Evolutionary conservation across 306 rosid genomes (phyloP).

Genomic region (Hippophae tibetana): DNA sequence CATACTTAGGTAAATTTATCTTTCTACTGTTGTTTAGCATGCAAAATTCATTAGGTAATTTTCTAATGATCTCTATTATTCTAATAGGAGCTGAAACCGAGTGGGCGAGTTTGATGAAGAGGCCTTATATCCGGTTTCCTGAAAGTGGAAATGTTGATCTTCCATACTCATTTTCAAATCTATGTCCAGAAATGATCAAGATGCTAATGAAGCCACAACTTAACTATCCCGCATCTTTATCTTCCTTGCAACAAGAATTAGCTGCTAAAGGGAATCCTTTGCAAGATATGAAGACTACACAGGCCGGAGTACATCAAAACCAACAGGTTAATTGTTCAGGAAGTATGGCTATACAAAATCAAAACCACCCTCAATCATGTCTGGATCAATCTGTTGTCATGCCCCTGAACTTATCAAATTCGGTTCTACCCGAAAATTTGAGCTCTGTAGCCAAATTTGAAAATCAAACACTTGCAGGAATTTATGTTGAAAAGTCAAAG

Average conservation of each 20-base stretch:
- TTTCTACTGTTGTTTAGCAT: not conserved
- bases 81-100: slow-evolving; percentile 52
- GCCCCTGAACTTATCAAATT: slow-evolving; percentile 27
- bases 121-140: slow-evolving; percentile 60
- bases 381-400: slow-evolving; percentile 32
- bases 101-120: slow-evolving; percentile 61
- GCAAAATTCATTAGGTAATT: not conserved
- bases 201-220: slow-evolving; percentile 55
- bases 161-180: slow-evolving; percentile 40
- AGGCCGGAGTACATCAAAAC: slow-evolving; percentile 30
- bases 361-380: slow-evolving; percentile 22
- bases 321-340: slow-evolving; percentile 23
- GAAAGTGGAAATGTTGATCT: slow-evolving; percentile 49
- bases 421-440: slow-evolving; percentile 22
- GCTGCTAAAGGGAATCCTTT: slow-evolving; percentile 23
- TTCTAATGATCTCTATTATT: slow-evolving; percentile 5
- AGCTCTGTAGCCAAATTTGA: slow-evolving; percentile 21
- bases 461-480: slow-evolving; percentile 23
- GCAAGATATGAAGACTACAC: slow-evolving; percentile 35
- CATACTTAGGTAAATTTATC: slow-evolving; percentile 43
- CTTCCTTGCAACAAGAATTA: slow-evolving; percentile 43
- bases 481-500: slow-evolving; percentile 27
- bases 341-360: slow-evolving; percentile 21
- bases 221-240: slow-evolving; percentile 32
- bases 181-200: slow-evolving; percentile 60